phyloP scores from a whole-genome alignment of 441 rosid species.

The Breynia disticha region DNA sequence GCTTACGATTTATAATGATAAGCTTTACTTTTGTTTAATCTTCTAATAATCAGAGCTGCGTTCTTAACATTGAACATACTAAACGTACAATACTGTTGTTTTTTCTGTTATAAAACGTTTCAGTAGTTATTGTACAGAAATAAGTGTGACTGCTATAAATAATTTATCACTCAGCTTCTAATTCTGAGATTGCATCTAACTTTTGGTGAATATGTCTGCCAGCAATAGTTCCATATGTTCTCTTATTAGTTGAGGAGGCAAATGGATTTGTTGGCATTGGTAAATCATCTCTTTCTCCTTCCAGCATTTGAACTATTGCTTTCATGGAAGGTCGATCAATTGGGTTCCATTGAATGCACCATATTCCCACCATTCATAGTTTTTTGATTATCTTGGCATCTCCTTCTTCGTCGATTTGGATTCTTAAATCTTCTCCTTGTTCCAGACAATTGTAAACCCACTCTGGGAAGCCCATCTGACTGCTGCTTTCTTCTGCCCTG shows the following conservation, averaged over 20 bases:
- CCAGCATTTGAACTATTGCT: conserved; percentile 28
- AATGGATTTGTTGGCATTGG: conserved; percentile 27
- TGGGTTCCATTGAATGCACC: conserved; percentile 32
- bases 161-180: conserved; percentile 1
- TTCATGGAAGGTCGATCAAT: conserved; percentile 28
- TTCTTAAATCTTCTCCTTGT: conserved; percentile 19
- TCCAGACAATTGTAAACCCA: conserved; percentile 19
- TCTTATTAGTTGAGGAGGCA: conserved; percentile 10
- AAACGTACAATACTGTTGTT: no score
- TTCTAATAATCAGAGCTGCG: no score
- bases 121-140: no score
- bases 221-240: neutral
- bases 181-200: conserved; percentile 18
- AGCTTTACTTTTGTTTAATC: no score
- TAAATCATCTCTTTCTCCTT: conserved; percentile 18
- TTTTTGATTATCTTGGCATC: conserved; percentile 20
- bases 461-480: conserved; percentile 16
- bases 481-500: neutral
- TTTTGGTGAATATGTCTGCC: conserved; percentile 6
- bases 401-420: conserved; percentile 12
- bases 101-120: no score
- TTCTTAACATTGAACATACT: no score
- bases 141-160: no score
- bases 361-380: conserved; percentile 24
- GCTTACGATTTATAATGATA: no score